phyloP scores from a whole-genome alignment of 2,329 filamentous ascomycete species.

The Apiospora kogelbergensis region DNA sequence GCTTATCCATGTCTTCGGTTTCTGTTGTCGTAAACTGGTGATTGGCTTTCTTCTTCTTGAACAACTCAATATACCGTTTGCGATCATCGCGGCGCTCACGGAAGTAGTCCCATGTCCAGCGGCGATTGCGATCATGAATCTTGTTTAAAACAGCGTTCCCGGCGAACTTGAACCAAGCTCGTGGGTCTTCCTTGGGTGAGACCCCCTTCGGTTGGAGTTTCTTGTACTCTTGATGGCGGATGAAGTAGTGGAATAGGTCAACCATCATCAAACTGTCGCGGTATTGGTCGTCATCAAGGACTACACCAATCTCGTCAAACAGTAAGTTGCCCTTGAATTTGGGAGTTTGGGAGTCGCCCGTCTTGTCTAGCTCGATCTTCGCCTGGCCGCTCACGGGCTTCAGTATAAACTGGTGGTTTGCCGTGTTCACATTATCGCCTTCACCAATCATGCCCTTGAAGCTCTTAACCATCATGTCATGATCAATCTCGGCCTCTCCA shows the following conservation, averaged over 20 bases:
- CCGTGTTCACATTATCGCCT: constrained; percentile 49
- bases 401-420: constrained; percentile 85
- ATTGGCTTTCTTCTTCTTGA: constrained; percentile 87
- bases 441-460: constrained; percentile 80
- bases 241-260: constrained; percentile 97
- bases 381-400: constrained; percentile 95
- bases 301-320: constrained; percentile 96
- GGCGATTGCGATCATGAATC: constrained; percentile 89
- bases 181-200: constrained; percentile 82
- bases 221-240: constrained; percentile 96
- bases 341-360: constrained; percentile 72
- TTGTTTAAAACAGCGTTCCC: constrained; percentile 86
- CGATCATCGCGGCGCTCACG: constrained; percentile 89
- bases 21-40: constrained; percentile 72
- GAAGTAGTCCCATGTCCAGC: constrained; percentile 97
- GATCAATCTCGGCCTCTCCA: constrained; percentile 62
- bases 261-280: constrained; percentile 97
- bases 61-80: constrained; percentile 84
- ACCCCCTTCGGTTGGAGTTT: constrained; percentile 82
- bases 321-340: constrained; percentile 88
- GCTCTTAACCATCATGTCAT: constrained; percentile 73
- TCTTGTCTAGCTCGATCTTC: constrained; percentile 93
- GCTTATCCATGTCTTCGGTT: constrained; percentile 65
- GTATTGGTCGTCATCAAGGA: constrained; percentile 97
- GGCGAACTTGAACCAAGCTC: constrained; percentile 90